Percentiles rank a stretch among this genome's conserved stretches.
These are phyloP conservation scores for Chernovozyma aurita DNA, from an alignment of 1,139 yeast genomes.

Conservation along the genomic window DNA sequence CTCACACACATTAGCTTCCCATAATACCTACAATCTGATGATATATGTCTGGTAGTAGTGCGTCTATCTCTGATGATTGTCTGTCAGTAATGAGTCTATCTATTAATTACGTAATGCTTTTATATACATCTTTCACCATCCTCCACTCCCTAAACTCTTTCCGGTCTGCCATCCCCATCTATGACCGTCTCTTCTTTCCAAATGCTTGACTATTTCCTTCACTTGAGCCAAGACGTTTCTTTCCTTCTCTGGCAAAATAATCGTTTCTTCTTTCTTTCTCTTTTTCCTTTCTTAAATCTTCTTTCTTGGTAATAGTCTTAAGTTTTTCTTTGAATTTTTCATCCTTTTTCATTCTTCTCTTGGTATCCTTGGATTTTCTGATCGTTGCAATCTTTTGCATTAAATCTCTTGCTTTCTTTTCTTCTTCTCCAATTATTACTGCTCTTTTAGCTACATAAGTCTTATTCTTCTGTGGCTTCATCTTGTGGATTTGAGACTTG, in stretches of 20 bases:
- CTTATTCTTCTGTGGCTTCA: slow-evolving; percentile 83
- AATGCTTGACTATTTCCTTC: slow-evolving; percentile 34
- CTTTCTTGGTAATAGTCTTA: slow-evolving; percentile 70
- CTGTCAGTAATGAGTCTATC: no score
- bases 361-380: slow-evolving; percentile 79
- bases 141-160: no score
- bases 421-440: slow-evolving; percentile 87
- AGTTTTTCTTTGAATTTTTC: slow-evolving; percentile 73
- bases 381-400: slow-evolving; percentile 84
- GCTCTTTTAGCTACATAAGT: slow-evolving; percentile 91
- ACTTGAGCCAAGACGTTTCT: slow-evolving; percentile 51
- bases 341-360: slow-evolving; percentile 68
- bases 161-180: no score
- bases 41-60: no score
- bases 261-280: slow-evolving; percentile 86
- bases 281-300: slow-evolving; percentile 67
- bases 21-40: no score
- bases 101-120: no score
- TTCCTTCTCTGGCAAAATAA: slow-evolving; percentile 69
- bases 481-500: slow-evolving; percentile 80
- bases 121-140: no score
- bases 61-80: no score
- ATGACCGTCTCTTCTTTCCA: slow-evolving; percentile 25
- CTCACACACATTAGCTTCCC: no score
- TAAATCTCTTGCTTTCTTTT: slow-evolving; percentile 86